These are phyloP conservation scores for Gnaphalium uliginosum DNA, from an alignment of 129 eudicot species.

Conservation along the genomic window DNA sequence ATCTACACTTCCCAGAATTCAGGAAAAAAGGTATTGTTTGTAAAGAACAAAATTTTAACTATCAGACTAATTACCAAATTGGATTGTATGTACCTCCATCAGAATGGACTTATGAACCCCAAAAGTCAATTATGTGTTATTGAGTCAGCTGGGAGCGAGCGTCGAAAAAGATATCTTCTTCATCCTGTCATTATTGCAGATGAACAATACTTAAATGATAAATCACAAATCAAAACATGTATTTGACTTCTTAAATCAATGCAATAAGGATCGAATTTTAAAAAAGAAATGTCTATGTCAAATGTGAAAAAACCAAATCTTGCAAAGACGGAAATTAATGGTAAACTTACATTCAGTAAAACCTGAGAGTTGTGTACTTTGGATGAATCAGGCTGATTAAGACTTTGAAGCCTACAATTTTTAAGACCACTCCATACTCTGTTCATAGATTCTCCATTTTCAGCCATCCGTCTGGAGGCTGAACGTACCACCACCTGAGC, in stretches of 20 bases:
- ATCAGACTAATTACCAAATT: constrained; percentile 7
- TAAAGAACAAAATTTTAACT: constrained; percentile 4
- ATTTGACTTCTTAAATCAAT: constrained; percentile 12
- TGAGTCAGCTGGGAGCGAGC: constrained; percentile 15
- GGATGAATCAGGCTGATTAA: constrained; percentile 34
- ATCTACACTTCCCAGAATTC: background rate
- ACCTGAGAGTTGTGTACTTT: constrained; percentile 40
- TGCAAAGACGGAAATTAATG: background rate
- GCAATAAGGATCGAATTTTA: background rate
- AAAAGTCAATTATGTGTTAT: constrained; percentile 2
- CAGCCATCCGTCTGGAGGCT: constrained; percentile 26
- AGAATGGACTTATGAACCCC: constrained; percentile 39
- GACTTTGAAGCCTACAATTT: constrained; percentile 24
- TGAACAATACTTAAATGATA: background rate
- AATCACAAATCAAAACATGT: constrained; percentile 11
- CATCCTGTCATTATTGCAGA: constrained; percentile 31
- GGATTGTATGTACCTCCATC: constrained; percentile 36
- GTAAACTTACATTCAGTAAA: constrained; percentile 45
- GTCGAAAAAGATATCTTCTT: constrained; percentile 18
- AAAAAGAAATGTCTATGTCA: background rate
- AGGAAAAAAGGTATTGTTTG: background rate
- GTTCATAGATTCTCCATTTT: constrained; percentile 30
- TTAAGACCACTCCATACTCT: constrained; percentile 27
- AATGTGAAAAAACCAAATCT: background rate
- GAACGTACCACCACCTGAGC: constrained; percentile 12